Evolutionary conservation across 331 rosid species (phyloP), one percentile per base, ranked within the genome.

Genomic region (Rosa hybrid): DNA sequence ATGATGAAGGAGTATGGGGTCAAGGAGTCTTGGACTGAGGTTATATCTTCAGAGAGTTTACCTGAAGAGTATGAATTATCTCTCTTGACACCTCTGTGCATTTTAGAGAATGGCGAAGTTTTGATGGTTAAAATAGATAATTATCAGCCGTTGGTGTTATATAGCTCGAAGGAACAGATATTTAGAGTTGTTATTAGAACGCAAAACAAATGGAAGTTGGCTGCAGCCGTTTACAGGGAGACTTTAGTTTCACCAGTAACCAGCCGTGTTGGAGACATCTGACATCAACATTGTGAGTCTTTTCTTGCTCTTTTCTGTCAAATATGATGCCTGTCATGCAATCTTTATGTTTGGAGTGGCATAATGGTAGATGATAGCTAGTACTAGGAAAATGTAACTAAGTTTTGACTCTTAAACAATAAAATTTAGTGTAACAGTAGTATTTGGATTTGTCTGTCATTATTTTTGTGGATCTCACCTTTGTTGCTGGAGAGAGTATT

Each of bases 241-340:
- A n/a, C 75, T 25, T 71, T 71, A 25, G 75, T 71, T 45, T 71
- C 75, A 12, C 75, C 75, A 71, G 39, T 6, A 21, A 46, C 9
- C 49, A 53, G 39, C 3, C 12, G 56, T 71, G 41, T 34, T 11
- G 74, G 54, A n/a, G 27, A 42, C 54, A 44, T 69, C 53, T 44
- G 34, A 44, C 11, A 69, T 30, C 51, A 44, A 42, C 5, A 12
- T 8, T 44, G 74, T 69, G 50, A 69, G 54, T 44, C 34, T 69
- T 18, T 7, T 5, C 1, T 46, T 46, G 11, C 50, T 9, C 50
- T 46, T 46, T 46, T 7, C 39, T 46, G 49, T 7, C 12, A 6
- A 8, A 8, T 46, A 7, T 46, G 49, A 46, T 46, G 38, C 38
- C 38, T 30, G 34, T 2, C 34, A 30, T 30, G 34, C 34, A 30